phyloP scores from a whole-genome alignment of 2,329 filamentous ascomycete genomes.

The Penicillium sp. region DNA sequence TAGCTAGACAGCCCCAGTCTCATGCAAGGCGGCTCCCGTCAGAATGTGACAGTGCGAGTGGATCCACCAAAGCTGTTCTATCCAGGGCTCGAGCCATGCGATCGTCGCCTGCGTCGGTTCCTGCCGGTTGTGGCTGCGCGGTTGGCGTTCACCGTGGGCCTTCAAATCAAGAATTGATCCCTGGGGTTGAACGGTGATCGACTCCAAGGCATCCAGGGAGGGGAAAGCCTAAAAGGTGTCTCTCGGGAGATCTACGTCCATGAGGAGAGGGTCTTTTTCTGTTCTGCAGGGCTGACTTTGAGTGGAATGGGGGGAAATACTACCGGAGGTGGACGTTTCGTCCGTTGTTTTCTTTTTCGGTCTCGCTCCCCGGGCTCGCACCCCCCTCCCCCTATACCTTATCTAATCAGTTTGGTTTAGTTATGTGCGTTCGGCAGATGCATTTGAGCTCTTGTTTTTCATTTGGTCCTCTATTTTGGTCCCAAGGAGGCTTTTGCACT shows the following conservation, averaged over 20 bases:
- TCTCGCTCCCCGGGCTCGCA: not conserved
- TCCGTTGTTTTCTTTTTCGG: not conserved
- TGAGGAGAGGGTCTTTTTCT: not conserved
- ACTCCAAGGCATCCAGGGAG: not conserved
- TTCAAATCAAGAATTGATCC: not conserved
- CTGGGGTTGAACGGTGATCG: not conserved
- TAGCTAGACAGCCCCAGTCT: slow-evolving; percentile 13
- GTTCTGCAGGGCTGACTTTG: not conserved
- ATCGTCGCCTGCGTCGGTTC: slow-evolving; percentile 24
- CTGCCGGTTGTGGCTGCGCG: slow-evolving; percentile 24
- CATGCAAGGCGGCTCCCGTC: slow-evolving; percentile 22
- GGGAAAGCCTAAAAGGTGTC: not conserved
- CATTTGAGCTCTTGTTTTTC: not conserved
- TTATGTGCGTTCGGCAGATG: no score
- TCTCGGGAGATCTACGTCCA: slow-evolving; percentile 2
- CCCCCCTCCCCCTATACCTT: not conserved
- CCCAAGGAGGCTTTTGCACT: not conserved
- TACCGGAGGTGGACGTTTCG: not conserved
- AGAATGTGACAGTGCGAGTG: slow-evolving; percentile 24
- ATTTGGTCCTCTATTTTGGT: not conserved
- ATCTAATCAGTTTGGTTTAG: no score
- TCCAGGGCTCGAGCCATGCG: slow-evolving; percentile 18
- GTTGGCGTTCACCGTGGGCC: slow-evolving; percentile 12
- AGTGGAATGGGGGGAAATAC: not conserved
- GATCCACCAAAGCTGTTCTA: slow-evolving; percentile 15